Evolutionary conservation across 768 basidiomycete genomes (phyloP), one percentile per base, ranked within the genome.

Genomic region (Gymnopilus dilepis): DNA sequence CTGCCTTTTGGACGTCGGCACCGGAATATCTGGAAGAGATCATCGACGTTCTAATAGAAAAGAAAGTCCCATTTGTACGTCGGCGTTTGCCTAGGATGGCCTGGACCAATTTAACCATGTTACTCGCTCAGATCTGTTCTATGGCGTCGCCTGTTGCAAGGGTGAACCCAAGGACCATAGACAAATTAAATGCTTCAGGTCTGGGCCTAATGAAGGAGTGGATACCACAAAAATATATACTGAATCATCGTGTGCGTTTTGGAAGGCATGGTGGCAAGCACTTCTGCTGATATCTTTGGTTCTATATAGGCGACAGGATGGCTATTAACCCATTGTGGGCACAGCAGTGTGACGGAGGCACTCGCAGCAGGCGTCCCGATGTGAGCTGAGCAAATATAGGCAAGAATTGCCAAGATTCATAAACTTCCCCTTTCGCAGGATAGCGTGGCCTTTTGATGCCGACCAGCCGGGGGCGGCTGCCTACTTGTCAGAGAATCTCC

Each of bases 241-340:
- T 62, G 40, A 62, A 62, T n/a, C 61, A 62, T 21, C 61, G 48
- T 1, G 61, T 62, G 28, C 22, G 53, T 55, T 6, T 24, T n/a
- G n/a, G 11, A 17, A 17, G 13, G 4, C 17, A 15, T 50, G n/a
- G n/a, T n/a, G 28, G 28, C 5, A 48, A 13, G 17, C 26, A 13
- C n/a, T n/a, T n/a, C n/a, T n/a, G n/a, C n/a, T n/a, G 31, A 17
- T 13, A 22, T 6, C 37, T 8, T 19, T 45, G n/a, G 1, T 53
- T 28, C 17, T 31, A 2, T n/a, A 13, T 21, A 61, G 60, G 60
- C 60, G 4, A 40, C 52, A 12, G 60, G 60, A 19, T 61, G 60
- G 60, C 43, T 61, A 13, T 43, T 61, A 11, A 61, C 60, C 7
- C 60, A 61, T 19, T 54, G 60, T 26, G 60, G 60, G n/a, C 52